These are phyloP conservation scores for Heterobasidion annosum DNA, from an alignment of 1,284 basidiomycete species.

Conservation along the genomic window DNA sequence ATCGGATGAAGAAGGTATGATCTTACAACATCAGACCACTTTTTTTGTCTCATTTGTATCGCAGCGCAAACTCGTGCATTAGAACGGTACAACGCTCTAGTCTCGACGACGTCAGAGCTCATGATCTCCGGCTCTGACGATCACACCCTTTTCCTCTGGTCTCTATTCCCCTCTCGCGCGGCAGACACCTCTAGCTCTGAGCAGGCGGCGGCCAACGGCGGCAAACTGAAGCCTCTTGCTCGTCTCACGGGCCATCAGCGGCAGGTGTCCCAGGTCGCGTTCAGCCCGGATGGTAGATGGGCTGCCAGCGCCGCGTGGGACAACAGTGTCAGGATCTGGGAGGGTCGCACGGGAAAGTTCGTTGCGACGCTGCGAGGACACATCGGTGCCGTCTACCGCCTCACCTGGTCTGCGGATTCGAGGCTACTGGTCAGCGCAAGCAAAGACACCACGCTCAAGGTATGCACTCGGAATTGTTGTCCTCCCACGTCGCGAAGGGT, in stretches of 20 bases:
- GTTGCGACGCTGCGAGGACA: slow-evolving; percentile 89
- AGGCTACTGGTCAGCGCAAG: slow-evolving; percentile 88
- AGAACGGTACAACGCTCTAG: slow-evolving; percentile 65
- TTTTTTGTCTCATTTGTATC: background rate
- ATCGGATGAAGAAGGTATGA: slow-evolving; percentile 70
- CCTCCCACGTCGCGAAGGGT: background rate
- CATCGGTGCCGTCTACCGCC: slow-evolving; percentile 88
- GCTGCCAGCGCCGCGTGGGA: slow-evolving; percentile 92
- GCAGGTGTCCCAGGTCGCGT: slow-evolving; percentile 92
- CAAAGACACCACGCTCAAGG: slow-evolving; percentile 95
- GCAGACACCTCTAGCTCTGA: slow-evolving; percentile 24
- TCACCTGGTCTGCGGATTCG: slow-evolving; percentile 95
- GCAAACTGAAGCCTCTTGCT: slow-evolving; percentile 78
- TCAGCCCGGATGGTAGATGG: slow-evolving; percentile 90
- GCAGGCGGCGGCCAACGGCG: slow-evolving; percentile 24
- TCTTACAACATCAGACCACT: background rate
- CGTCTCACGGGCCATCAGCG: slow-evolving; percentile 93
- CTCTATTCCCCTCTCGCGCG: slow-evolving; percentile 45
- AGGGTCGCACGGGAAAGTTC: slow-evolving; percentile 89
- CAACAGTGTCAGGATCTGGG: slow-evolving; percentile 90
- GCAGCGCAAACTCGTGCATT: slow-evolving; percentile 69
- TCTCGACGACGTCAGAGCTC: slow-evolving; percentile 68
- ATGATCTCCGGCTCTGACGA: slow-evolving; percentile 93
- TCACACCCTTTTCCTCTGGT: slow-evolving; percentile 93
- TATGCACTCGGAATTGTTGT: slow-evolving; percentile 21